Evolutionary conservation across 73 alveolate genomes (phyloP).

Genomic region (Paramecium biaurelia): DNA sequence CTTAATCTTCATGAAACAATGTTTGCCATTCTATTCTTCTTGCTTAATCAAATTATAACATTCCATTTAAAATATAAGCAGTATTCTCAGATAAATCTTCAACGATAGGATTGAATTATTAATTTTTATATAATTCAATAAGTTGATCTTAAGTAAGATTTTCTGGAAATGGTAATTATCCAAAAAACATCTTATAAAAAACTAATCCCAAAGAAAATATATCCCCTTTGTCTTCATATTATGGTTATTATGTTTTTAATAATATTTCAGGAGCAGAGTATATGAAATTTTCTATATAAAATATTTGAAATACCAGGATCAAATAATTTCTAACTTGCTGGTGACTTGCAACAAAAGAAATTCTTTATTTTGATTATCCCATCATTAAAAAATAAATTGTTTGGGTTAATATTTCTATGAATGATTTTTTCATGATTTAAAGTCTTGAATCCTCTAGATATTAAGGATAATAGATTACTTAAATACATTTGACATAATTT

Average conservation of each 20-base stretch:
- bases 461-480: not conserved
- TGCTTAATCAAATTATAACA: slow-evolving; percentile 14
- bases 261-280: slow-evolving; percentile 59
- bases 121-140: not conserved
- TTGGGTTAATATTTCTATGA: slow-evolving; percentile 52
- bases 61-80: slow-evolving; percentile 5
- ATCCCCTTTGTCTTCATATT: slow-evolving; percentile 45
- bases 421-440: slow-evolving; percentile 53
- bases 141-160: not conserved
- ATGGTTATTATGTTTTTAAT: slow-evolving; percentile 18
- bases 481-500: slow-evolving; percentile 25
- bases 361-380: slow-evolving; percentile 40
- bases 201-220: slow-evolving; percentile 24
- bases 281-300: slow-evolving; percentile 25
- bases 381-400: slow-evolving; percentile 41
- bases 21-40: slow-evolving; percentile 40
- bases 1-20: slow-evolving; percentile 39
- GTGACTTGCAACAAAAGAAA: slow-evolving; percentile 55
- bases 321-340: slow-evolving; percentile 37
- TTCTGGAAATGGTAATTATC: slow-evolving; percentile 41
- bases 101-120: not conserved
- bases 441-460: slow-evolving; percentile 44
- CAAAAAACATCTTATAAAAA: slow-evolving; percentile 2
- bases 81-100: slow-evolving; percentile 28
- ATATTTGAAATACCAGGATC: slow-evolving; percentile 39